Conservation (phyloP, 495 filamentous ascomycete species). For the Lichenothelia convexa region DNA sequence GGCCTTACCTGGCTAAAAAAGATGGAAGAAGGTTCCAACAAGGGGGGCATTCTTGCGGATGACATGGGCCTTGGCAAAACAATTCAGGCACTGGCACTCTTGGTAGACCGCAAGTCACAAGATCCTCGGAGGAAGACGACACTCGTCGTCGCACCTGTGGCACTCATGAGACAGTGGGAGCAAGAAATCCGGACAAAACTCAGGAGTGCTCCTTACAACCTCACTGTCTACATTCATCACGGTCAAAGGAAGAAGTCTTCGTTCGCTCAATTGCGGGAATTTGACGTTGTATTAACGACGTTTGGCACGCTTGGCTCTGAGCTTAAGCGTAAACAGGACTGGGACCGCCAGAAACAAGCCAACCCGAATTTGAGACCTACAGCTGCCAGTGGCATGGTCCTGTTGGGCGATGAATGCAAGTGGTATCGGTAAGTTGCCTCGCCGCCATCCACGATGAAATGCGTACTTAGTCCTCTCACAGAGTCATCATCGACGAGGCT, state of each 20-base stretch:
- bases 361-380: conserved; percentile 16
- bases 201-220: conserved; percentile 31
- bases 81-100: conserved; percentile 69
- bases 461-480: conserved; percentile 42
- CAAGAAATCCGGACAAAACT: conserved; percentile 64
- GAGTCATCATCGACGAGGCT: conserved; percentile 82
- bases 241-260: conserved; percentile 31
- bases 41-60: conserved; percentile 73
- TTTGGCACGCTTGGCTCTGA: conserved; percentile 66
- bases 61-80: conserved; percentile 98
- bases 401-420: conserved; percentile 43
- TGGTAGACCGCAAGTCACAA: conserved; percentile 48
- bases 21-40: conserved; percentile 59
- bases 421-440: conserved; percentile 36
- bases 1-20: conserved; percentile 68
- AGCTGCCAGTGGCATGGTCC: conserved; percentile 26
- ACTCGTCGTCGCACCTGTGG: conserved; percentile 72
- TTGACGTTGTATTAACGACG: conserved; percentile 80
- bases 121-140: conserved; percentile 57
- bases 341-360: conserved; percentile 19
- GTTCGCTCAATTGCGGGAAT: conserved; percentile 43
- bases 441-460: background rate
- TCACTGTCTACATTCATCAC: conserved; percentile 55
- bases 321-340: conserved; percentile 35
- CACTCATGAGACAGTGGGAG: conserved; percentile 80